Base-by-base conservation (phyloP, 345 rosid species). In the Luvunga scandens region DNA sequence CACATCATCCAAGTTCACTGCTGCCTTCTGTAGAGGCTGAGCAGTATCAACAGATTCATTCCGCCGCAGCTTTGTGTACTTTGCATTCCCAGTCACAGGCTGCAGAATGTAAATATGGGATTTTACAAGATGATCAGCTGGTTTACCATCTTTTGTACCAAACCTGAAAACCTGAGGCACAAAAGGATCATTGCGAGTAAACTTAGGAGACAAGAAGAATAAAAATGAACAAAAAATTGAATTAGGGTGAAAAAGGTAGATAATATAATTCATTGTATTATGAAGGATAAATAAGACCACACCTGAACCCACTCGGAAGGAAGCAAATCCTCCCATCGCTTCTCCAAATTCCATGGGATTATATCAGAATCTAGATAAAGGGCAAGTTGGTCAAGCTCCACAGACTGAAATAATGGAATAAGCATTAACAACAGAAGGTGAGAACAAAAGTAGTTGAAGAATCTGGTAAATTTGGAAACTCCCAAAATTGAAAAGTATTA, bases 271-370 rank as follows among this genome's bases (percentile, higher is more conserved):
- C 42, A 33, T 34, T 21, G n/a, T 45, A 64, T 9, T 71, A 57
- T 33, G 60, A 42, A 45, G 55, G 19, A 53, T 8, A 9, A 13
- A 55, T 7, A 70, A 24, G 30, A 74, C 12, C 66, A 53, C 72
- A 94, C 99, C 99, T 94, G 98, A 80, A 85, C 89, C 99, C 98
- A 96, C 86, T 92, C 97, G 28, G 84, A 84, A 83, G 99, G 99
- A 86, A 80, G 90, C 85, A 96, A 90, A 79, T 89, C 88, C 83
- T 88, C 91, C 99, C 99, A 96, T 72, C 87, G 90, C 83, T 89
- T 88, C 83, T 91, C 87, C 69, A 94, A 82, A 83, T 84, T 84
- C 99, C 99, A 96, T 9, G 98, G 92, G 45, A 89, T 73, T 77
- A 92, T 89, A 87, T 94, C 94, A 59, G 98, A 94, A 86, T 96